phyloP scores from a whole-genome alignment of 139 green algal species.

The Pleodorina starrii region DNA sequence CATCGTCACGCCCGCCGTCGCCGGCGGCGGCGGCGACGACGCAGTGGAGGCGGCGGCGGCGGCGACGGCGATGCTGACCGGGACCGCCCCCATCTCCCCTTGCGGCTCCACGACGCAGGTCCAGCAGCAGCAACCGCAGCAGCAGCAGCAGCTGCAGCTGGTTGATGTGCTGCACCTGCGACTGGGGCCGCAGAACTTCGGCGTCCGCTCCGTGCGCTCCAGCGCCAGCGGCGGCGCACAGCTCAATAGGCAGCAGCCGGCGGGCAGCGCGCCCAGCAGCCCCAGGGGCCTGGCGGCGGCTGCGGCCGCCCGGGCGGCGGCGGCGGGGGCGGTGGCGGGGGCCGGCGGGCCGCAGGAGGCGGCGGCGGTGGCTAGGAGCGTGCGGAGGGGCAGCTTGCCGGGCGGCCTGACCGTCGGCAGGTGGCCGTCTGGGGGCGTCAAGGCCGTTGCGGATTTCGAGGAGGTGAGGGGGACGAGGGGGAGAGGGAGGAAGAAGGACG shows the following conservation, averaged over 20 bases:
- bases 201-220: constrained; percentile 22
- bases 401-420: not conserved
- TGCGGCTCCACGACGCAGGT: too few relatives aligned
- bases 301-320: constrained; percentile 1
- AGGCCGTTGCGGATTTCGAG: not conserved
- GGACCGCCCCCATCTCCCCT: too few relatives aligned
- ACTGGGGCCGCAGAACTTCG: not conserved
- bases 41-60: too few relatives aligned
- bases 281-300: not conserved
- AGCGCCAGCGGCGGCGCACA: not conserved
- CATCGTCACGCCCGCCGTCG: not conserved
- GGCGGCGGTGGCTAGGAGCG: not conserved
- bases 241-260: not conserved
- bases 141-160: not conserved
- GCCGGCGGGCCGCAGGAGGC: not conserved
- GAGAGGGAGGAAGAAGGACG: too few relatives aligned
- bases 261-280: not conserved
- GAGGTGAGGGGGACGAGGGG: constrained; percentile 25
- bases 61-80: too few relatives aligned
- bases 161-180: constrained; percentile 22
- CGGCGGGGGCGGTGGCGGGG: not conserved
- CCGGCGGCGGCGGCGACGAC: too few relatives aligned
- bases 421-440: not conserved
- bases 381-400: not conserved
- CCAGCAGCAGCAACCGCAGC: not conserved